phyloP scores from a whole-genome alignment of 306 rosid species.

The Coriaria nepalensis region DNA sequence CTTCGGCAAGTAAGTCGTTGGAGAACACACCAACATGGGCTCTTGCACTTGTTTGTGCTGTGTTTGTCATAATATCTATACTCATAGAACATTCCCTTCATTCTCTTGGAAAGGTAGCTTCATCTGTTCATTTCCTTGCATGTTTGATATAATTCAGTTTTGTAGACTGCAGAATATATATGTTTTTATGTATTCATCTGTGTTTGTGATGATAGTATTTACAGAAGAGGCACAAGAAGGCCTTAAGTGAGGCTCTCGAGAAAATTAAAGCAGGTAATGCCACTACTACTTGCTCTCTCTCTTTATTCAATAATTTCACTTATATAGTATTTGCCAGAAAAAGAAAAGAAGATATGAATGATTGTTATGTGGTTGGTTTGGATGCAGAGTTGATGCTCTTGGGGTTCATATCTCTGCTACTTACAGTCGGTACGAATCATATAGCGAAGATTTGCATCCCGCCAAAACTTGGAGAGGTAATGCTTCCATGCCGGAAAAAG shows the following conservation, averaged over 20 bases:
- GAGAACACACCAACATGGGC: conserved; percentile 67
- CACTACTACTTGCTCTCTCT: no score
- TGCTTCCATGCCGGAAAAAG: conserved; percentile 47
- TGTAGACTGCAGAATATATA: no score
- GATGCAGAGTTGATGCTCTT: conserved; percentile 55
- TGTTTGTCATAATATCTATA: conserved; percentile 36
- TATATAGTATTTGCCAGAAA: no score
- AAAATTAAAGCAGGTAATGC: conserved; percentile 59
- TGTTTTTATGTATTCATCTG: no score
- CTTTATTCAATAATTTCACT: no score
- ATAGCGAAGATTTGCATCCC: conserved; percentile 48
- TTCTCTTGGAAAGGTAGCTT: conserved; percentile 55
- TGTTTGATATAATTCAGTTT: no score
- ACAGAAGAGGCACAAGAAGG: conserved; percentile 45
- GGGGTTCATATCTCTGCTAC: conserved; percentile 54
- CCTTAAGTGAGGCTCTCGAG: conserved; percentile 64
- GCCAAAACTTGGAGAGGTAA: conserved; percentile 12
- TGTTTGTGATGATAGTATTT: conserved; percentile 33
- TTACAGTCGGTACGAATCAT: conserved; percentile 40
- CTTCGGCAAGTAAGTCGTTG: conserved; percentile 32
- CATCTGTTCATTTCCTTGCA: no score
- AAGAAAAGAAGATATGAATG: no score
- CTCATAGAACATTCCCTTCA: conserved; percentile 50
- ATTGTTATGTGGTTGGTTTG: no score
- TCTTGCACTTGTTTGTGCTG: conserved; percentile 48